Evolutionary conservation across 2,329 filamentous ascomycete genomes (phyloP), one percentile per base, ranked within the genome.

Genomic region (Graphilbum ipis-grandicollis): DNA sequence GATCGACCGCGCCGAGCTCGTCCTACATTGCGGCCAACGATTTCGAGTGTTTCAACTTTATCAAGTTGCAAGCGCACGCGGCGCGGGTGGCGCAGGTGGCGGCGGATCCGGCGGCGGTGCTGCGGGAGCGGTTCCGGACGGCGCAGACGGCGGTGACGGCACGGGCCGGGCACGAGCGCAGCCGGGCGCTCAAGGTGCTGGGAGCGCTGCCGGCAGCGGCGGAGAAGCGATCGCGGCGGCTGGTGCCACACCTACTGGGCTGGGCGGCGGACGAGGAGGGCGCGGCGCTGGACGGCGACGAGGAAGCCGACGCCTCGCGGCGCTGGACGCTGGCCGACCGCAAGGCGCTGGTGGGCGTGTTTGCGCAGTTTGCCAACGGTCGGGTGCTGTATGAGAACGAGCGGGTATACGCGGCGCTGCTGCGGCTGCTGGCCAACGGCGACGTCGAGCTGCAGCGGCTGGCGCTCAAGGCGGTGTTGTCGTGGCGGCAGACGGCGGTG

Each of bases 401-500:
- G 9, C 75, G 83, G 38, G 86, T 93, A 0, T 81, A 86, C 48
- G 58, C 70, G 8, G 75, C 82, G 14, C 62, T 96, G 19, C 60
- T 94, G 15, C 65, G 68, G 23, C 65, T 94, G 18, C 63, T 94
- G 45, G 72, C 76, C 31, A 93, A 94, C 51, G 90, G 90, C 48
- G 90, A 98, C 50, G 67, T 76, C 4, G 88, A 94, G 46, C 72
- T 93, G 14, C 90, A 98, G 53, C 88, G 79, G 46, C 71, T 78
- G 33, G 76, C 85, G 0, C 65, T 98, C 26, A 86, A 85, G 53
- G 81, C 79, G 9, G 71, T 98, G 8, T 65, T 94, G 36, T 73
- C 84, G 0, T 98, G 90, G 88, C 96, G 93, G 53, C 71, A 80
- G 40, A 66, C 77, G 2, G 74, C 68, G 9, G 64, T 98, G 35